A percentile compares a stretch with the other conserved stretches of the same genome.
Conservation (phyloP, 352 stramenopile genomes). For the Pythium brassicae region DNA sequence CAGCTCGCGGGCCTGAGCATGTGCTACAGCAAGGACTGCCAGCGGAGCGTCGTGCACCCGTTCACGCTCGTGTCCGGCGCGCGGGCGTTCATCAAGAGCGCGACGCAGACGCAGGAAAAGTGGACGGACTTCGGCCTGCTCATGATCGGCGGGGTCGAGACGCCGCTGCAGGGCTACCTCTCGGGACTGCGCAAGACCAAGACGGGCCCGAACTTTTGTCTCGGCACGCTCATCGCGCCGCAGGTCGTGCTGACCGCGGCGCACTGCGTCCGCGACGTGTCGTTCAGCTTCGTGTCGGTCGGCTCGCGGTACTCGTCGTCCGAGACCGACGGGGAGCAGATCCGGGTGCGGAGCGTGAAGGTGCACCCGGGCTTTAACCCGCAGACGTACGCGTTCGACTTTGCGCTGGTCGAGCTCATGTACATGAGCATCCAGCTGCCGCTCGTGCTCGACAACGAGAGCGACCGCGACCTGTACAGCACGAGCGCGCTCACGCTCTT, state of each 20-base stretch:
- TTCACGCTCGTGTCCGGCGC: constrained; percentile 20
- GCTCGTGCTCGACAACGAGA: constrained; percentile 21
- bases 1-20: constrained; percentile 26
- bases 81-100: constrained; percentile 17
- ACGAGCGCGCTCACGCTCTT: constrained; percentile 17
- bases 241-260: constrained; percentile 31
- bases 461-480: not conserved
- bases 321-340: constrained; percentile 31
- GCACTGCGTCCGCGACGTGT: constrained; percentile 22
- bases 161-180: constrained; percentile 22
- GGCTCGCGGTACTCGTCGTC: constrained; percentile 22
- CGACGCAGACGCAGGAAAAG: constrained; percentile 12
- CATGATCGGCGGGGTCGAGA: constrained; percentile 16
- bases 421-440: constrained; percentile 33
- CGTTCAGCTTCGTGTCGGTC: constrained; percentile 22
- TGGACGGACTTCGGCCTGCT: constrained; percentile 15
- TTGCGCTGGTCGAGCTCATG: constrained; percentile 32
- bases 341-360: constrained; percentile 25
- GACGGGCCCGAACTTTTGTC: constrained; percentile 21
- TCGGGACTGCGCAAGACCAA: constrained; percentile 19
- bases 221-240: constrained; percentile 29
- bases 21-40: constrained; percentile 3
- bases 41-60: constrained; percentile 11
- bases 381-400: constrained; percentile 22
- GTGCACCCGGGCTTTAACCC: constrained; percentile 23